These are phyloP conservation scores for Phytopythium chamaehyphon DNA, from an alignment of 352 stramenopile genomes.

Conservation along the genomic window DNA sequence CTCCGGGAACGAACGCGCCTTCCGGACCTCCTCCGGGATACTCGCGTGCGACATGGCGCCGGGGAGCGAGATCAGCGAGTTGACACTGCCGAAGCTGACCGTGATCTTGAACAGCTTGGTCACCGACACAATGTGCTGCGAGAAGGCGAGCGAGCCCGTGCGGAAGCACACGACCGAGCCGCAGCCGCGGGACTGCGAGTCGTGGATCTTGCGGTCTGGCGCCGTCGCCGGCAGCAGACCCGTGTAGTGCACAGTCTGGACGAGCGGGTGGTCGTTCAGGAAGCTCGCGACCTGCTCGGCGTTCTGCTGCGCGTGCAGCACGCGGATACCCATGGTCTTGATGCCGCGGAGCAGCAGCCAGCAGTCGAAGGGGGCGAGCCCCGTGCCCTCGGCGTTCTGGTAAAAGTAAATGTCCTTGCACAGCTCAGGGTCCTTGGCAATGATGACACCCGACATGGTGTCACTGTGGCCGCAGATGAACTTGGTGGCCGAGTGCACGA, in stretches of 20 bases:
- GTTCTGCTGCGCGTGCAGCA: conserved; percentile 84
- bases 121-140: conserved; percentile 86
- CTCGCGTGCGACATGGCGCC: conserved; percentile 95
- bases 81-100: conserved; percentile 90
- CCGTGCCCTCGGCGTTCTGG: conserved; percentile 89
- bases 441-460: conserved; percentile 93
- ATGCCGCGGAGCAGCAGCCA: conserved; percentile 87
- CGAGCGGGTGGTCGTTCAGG: conserved; percentile 75
- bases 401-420: conserved; percentile 87
- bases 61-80: conserved; percentile 90
- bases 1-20: conserved; percentile 89
- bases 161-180: conserved; percentile 91
- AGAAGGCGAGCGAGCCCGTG: conserved; percentile 81
- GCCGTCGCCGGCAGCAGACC: conserved; percentile 67
- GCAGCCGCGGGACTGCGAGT: conserved; percentile 75
- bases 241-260: conserved; percentile 92
- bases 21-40: conserved; percentile 90
- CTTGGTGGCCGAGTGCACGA: conserved; percentile 97
- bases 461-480: conserved; percentile 97
- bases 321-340: conserved; percentile 87
- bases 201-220: conserved; percentile 76
- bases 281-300: conserved; percentile 88
- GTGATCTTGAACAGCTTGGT: conserved; percentile 96
- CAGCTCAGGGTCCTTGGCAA: conserved; percentile 75
- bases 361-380: conserved; percentile 87